These are phyloP conservation scores for Dichomitus squalens DNA, from an alignment of 1,284 basidiomycete genomes.

Conservation along the genomic window DNA sequence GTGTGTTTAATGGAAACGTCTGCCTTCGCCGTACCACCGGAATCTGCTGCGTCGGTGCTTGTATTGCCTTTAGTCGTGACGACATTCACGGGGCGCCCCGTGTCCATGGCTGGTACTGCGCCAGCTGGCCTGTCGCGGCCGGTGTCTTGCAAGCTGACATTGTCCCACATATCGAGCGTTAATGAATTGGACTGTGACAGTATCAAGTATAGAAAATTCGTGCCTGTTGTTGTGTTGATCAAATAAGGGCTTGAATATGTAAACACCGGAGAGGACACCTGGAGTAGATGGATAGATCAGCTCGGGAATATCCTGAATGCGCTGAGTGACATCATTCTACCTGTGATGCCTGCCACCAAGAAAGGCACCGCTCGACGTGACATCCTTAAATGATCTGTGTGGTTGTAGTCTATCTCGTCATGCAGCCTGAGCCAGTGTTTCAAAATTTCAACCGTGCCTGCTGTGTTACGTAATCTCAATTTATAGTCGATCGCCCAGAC, in stretches of 20 bases:
- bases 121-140: not conserved
- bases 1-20: not conserved
- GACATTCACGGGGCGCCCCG: conserved; percentile 1
- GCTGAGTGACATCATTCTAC: conserved; percentile 22
- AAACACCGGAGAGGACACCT: conserved; percentile 66
- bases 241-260: conserved; percentile 51
- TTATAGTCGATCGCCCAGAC: not conserved
- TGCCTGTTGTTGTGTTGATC: conserved; percentile 19
- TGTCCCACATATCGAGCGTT: conserved; percentile 5
- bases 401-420: conserved; percentile 17
- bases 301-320: not conserved
- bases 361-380: conserved; percentile 32
- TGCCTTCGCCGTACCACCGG: not conserved
- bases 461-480: conserved; percentile 11
- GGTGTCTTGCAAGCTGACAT: conserved; percentile 1
- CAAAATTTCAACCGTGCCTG: not conserved
- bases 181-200: not conserved
- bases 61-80: not conserved
- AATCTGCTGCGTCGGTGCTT: not conserved
- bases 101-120: not conserved
- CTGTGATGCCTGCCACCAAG: conserved; percentile 35
- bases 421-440: not conserved
- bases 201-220: conserved; percentile 6
- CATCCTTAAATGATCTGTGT: conserved; percentile 22
- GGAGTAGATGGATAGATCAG: not conserved